phyloP scores from a whole-genome alignment of 208 protist species.

The Wallacemonas rigidus region DNA sequence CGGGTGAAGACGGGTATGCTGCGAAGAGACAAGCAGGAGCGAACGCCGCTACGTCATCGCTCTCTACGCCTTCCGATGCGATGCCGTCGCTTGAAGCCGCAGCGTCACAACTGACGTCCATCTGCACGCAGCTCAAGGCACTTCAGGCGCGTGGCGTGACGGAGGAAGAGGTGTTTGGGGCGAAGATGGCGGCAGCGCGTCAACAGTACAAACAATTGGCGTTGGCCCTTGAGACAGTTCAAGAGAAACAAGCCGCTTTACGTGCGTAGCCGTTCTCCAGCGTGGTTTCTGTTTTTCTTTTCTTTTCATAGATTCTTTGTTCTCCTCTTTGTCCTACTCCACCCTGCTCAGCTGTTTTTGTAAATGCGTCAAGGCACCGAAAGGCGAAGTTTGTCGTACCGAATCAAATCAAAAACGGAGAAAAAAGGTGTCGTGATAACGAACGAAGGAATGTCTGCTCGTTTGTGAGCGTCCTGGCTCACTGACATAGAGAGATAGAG shows the following conservation, averaged over 20 bases:
- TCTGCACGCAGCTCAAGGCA: neutral
- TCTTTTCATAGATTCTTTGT: neutral
- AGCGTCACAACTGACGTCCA: neutral
- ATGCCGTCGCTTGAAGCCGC: neutral
- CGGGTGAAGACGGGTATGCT: neutral
- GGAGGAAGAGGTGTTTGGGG: neutral
- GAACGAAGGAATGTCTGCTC: no score
- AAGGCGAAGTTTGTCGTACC: no score
- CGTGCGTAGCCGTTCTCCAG: neutral
- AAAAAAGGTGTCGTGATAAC: no score
- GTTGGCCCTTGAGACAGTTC: slow-evolving; percentile 20
- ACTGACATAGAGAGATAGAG: no score
- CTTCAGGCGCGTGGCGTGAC: neutral
- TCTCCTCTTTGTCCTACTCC: no score
- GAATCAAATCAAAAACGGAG: no score
- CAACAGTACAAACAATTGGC: slow-evolving; percentile 20
- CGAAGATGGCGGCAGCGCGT: neutral
- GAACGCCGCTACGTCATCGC: no score
- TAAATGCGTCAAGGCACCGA: no score
- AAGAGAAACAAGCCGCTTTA: slow-evolving; percentile 21
- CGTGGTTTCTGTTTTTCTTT: slow-evolving; percentile 1
- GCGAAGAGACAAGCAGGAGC: no score
- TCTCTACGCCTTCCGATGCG: no score
- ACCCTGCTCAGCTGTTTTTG: no score
- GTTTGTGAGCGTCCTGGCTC: no score